Base-by-base conservation (phyloP, 495 filamentous ascomycete species). In the Oidiodendron maius region DNA sequence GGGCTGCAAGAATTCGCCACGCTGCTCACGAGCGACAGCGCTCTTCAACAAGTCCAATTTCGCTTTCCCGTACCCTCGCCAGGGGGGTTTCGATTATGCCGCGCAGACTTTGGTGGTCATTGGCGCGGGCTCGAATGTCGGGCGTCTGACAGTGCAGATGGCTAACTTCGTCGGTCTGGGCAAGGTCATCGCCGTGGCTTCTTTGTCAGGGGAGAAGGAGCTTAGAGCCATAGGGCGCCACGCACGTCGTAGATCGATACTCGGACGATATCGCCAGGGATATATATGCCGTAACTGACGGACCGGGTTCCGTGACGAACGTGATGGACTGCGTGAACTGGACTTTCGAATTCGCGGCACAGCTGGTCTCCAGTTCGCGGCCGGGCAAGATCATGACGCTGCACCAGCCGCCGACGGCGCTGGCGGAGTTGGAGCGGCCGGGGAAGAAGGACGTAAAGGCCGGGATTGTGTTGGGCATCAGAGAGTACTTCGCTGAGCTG, bases 341-440 rank as follows among this genome's bases (percentile, higher is more conserved):
- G 28, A 26, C 23, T 45, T 26, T 30, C 23, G 26, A 45, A 45
- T 26, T 23, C 23, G 28, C 34, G 42, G 42, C 42, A 26, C 34
- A 17, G 42, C 42, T 45, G 42, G 23, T 45, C 34, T 45, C 42
- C 11, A 45, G 34, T 26, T 45, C 42, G 42, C 28, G 34, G 42
- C 15, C n/a, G 34, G 42, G 42, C 42, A 45, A 23, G 34, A 23
- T 45, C 42, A 34, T 45, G n/a, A 45, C 42, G 26, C 42, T 45
- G n/a, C 42, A 26, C 34, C 42, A 26, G 34, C n/a, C n/a, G 23
- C 42, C 34, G 42, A 45, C 26, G 42, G 26, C 16, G 42, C 42
- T 45, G 42, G 34, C 26, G 23, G 26, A 11, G 34, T 45, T 45
- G 42, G 42, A n/a, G 34, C n/a, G n/a, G n/a, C n/a, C 23, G 26